Percentiles rank a stretch among this genome's conserved stretches.
Evolutionary conservation across 2,329 filamentous ascomycete genomes (phyloP).

Genomic region (Epichloe elymi): DNA sequence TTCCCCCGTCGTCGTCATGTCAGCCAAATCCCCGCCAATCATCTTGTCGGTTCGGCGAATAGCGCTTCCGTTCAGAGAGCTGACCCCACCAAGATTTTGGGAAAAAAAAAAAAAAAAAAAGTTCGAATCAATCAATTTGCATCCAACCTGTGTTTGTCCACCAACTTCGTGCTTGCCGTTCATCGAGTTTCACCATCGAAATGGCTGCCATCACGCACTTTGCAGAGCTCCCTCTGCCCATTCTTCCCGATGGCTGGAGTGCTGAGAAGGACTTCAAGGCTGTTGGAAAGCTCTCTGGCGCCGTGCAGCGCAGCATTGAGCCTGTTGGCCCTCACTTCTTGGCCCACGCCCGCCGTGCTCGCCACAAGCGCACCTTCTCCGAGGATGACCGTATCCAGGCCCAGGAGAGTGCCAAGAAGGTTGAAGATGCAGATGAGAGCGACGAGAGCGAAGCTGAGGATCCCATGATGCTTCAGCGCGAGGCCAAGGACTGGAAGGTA

Average conservation of each 20-base stretch:
- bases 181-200: slow-evolving; percentile 7
- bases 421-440: slow-evolving; percentile 78
- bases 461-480: slow-evolving; percentile 76
- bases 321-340: slow-evolving; percentile 96
- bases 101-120: background rate
- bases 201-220: slow-evolving; percentile 56
- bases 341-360: slow-evolving; percentile 87
- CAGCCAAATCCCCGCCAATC: background rate
- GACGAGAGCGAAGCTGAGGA: slow-evolving; percentile 94
- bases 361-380: slow-evolving; percentile 94
- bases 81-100: slow-evolving; percentile 5
- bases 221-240: slow-evolving; percentile 50
- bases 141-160: slow-evolving; percentile 1
- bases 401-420: slow-evolving; percentile 86
- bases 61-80: no score
- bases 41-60: background rate
- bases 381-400: slow-evolving; percentile 98
- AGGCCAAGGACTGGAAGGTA: slow-evolving; percentile 99
- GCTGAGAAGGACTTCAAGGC: slow-evolving; percentile 88
- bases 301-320: slow-evolving; percentile 80
- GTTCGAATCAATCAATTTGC: background rate
- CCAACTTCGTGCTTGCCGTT: slow-evolving; percentile 8
- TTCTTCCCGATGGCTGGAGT: slow-evolving; percentile 68
- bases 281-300: slow-evolving; percentile 60
- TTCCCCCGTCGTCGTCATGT: slow-evolving; percentile 8